These are phyloP conservation scores for Phytopythium mirpurense DNA, from an alignment of 352 stramenopile species.

Conservation along the genomic window DNA sequence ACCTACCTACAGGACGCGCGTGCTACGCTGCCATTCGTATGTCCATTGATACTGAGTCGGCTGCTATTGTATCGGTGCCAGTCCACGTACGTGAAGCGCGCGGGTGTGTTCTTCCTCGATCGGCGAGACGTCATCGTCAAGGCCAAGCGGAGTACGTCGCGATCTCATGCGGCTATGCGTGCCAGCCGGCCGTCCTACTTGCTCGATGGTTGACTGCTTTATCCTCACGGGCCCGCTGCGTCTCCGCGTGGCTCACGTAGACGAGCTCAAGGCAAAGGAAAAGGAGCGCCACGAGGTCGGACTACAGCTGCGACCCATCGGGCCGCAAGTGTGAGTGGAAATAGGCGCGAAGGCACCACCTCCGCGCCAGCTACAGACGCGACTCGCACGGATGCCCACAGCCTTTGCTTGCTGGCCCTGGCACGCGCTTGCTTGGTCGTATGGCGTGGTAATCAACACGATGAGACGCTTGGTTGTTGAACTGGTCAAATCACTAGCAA, in stretches of 20 bases:
- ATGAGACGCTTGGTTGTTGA: background rate
- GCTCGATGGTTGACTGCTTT: background rate
- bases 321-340: background rate
- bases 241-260: constrained; percentile 13
- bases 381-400: too few relatives aligned
- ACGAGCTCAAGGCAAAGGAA: constrained; percentile 63
- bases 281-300: constrained; percentile 49
- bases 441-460: background rate
- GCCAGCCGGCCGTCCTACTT: background rate
- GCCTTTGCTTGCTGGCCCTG: too few relatives aligned
- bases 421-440: too few relatives aligned
- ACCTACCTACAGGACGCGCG: too few relatives aligned
- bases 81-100: constrained; percentile 63
- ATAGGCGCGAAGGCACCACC: background rate
- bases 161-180: too few relatives aligned
- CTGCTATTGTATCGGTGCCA: constrained; percentile 7
- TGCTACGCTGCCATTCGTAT: too few relatives aligned
- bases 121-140: constrained; percentile 62
- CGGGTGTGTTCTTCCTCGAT: constrained; percentile 75
- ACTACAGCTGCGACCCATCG: constrained; percentile 31
- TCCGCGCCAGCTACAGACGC: too few relatives aligned
- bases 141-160: constrained; percentile 45
- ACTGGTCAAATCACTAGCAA: background rate
- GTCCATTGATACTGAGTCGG: background rate
- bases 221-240: background rate